phyloP scores from a whole-genome alignment of 176 grass and related monocot genomes.

The Zoysia pacifica region DNA sequence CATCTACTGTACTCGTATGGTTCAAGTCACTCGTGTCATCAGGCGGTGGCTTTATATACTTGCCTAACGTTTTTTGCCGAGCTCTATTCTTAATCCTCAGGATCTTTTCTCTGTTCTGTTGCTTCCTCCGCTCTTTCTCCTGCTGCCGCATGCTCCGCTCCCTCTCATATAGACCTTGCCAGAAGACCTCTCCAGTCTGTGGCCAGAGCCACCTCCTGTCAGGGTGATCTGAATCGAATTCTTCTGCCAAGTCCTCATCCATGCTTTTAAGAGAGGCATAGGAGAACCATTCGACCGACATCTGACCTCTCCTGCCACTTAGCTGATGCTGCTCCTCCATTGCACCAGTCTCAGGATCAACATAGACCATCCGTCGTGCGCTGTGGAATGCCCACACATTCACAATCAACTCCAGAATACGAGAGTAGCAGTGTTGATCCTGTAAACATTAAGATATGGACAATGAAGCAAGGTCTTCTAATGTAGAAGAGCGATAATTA shows the following conservation, averaged over 20 bases:
- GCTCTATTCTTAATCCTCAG: constrained; percentile 81
- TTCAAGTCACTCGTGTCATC: constrained; percentile 49
- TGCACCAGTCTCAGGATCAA: constrained; percentile 76
- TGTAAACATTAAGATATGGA: constrained; percentile 49
- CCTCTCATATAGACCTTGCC: constrained; percentile 92
- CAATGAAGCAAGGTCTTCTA: constrained; percentile 1
- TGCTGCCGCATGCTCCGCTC: constrained; percentile 80
- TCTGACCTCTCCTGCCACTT: constrained; percentile 60
- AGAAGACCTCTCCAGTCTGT: constrained; percentile 77
- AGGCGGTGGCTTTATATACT: constrained; percentile 81
- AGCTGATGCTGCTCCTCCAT: constrained; percentile 90
- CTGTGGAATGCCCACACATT: constrained; percentile 98
- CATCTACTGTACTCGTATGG: constrained; percentile 44
- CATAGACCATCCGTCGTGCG: constrained; percentile 77
- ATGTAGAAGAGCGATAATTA: constrained; percentile 4
- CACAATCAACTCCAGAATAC: constrained; percentile 77
- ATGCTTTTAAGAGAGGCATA: constrained; percentile 77
- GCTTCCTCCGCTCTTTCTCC: constrained; percentile 80
- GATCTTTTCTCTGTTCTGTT: constrained; percentile 88
- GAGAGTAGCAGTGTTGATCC: constrained; percentile 91
- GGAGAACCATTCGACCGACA: constrained; percentile 80
- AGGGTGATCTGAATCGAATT: constrained; percentile 63
- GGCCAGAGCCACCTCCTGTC: constrained; percentile 85
- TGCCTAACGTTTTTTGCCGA: constrained; percentile 80
- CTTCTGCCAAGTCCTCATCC: constrained; percentile 96